Base-by-base conservation (phyloP, 805 yeast species). In the Tetrapisispora phaffii region DNA sequence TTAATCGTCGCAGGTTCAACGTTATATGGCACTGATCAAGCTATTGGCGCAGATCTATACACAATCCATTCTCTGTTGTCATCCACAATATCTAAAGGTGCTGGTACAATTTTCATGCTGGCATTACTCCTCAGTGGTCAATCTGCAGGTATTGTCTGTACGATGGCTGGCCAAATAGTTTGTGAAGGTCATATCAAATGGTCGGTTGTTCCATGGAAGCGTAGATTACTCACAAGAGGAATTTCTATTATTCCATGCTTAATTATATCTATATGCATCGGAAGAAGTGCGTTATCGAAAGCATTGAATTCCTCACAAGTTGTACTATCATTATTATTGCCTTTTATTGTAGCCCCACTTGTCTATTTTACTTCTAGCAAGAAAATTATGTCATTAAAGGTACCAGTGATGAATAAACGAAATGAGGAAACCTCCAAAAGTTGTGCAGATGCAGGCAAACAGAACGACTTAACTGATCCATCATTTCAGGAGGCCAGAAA, bases 151-250 rank as follows among this genome's bases (percentile, higher is more conserved):
- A 79, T 89, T 36, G 89, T 88, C 2, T 88, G 96, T 61, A 89
- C 97, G 0, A 82, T 89, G 67, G 86, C 95, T 0, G 96, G 96
- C 9, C 95, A 89, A 63, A 80, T 89, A 54, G 96, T 89, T 2
- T 77, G 87, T 53, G 97, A 89, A 61, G 97, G 97, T 0, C 90
- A 85, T 57, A 68, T 89, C 34, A 75, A 80, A 44, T 88, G 96
- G 96, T 77, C 75, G 2, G 52, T 85, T 35, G 73, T 71, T 49
- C 96, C 96, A 3, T 82, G 95, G 85, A 56, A 81, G 41, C 74
- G 96, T 59, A 71, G 96, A 51, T 58, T 89, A 9, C 70, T 80
- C 10, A 89, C 96, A 0, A 74, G 97, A 57, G 65, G 76, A 7
- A 80, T 89, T 36, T 79, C 95, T 0, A 82, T 89, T 29, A 60